A percentile compares a stretch with the other conserved stretches of the same genome.
These are phyloP conservation scores for Aurantiochytrium sp. DNA, from an alignment of 108 stramenopile species.

Conservation along the genomic window DNA sequence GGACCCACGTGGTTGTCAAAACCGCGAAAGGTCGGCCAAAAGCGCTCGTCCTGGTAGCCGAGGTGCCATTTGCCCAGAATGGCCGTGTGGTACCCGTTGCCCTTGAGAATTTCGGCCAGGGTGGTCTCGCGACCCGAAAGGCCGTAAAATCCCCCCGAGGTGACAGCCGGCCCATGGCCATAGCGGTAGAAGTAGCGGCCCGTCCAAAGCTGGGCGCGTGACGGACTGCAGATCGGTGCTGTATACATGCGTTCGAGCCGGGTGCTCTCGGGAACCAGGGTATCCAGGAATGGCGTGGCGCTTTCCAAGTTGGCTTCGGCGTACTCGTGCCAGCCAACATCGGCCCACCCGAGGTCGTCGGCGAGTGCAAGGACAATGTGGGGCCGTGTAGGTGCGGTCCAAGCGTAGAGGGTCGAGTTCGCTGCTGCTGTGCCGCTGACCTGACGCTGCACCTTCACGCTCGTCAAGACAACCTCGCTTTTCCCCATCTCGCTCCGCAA, in stretches of 20 bases:
- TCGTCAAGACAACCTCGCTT: too few relatives aligned
- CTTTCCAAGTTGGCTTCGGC: not conserved
- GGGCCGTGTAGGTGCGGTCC: not conserved
- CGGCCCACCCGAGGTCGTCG: not conserved
- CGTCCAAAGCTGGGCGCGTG: not conserved
- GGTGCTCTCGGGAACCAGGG: not conserved
- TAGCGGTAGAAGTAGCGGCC: not conserved
- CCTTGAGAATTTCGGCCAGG: not conserved
- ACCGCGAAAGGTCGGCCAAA: not conserved
- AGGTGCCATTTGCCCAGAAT: slow-evolving; percentile 40
- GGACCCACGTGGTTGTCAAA: slow-evolving; percentile 23
- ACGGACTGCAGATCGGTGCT: not conserved
- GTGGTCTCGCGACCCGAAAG: not conserved
- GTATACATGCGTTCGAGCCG: not conserved
- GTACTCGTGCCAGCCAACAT: not conserved
- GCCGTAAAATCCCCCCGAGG: not conserved
- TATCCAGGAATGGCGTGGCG: not conserved
- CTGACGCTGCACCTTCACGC: too few relatives aligned
- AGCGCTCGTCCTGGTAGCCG: not conserved
- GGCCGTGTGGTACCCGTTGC: slow-evolving; percentile 3
- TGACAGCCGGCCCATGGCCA: not conserved
- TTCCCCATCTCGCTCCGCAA: too few relatives aligned
- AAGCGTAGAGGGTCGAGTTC: not conserved
- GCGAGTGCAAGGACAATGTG: not conserved
- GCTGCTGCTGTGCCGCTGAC: too few relatives aligned